These are phyloP conservation scores for Myxozyma melibiosi DNA, from an alignment of 805 yeast species.

Conservation along the genomic window DNA sequence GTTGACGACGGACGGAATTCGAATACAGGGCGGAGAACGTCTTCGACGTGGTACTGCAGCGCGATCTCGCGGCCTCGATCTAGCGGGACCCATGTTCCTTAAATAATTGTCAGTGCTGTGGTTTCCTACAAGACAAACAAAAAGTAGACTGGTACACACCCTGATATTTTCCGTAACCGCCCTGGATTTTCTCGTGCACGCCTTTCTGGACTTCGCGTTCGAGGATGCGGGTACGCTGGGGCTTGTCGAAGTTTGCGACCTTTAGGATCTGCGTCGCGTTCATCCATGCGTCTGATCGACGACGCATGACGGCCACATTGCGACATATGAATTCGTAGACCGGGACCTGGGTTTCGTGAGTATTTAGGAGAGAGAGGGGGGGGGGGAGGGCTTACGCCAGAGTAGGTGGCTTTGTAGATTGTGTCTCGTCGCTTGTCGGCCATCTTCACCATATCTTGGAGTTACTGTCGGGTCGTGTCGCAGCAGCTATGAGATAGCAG, in stretches of 20 bases:
- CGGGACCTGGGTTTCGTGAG: constrained; percentile 41
- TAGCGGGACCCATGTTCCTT: constrained; percentile 93
- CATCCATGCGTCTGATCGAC: constrained; percentile 91
- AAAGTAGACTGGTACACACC: constrained; percentile 55
- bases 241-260: constrained; percentile 92
- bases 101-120: constrained; percentile 38
- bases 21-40: constrained; percentile 64
- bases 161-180: constrained; percentile 96
- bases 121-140: neutral
- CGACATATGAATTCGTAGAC: constrained; percentile 58
- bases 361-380: neutral
- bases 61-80: constrained; percentile 72
- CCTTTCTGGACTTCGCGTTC: constrained; percentile 94
- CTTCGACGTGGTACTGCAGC: constrained; percentile 62
- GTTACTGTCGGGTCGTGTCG: too few relatives aligned
- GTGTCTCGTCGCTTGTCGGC: constrained; percentile 27
- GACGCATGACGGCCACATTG: constrained; percentile 82
- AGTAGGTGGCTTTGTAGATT: constrained; percentile 49
- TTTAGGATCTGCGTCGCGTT: constrained; percentile 95
- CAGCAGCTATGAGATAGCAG: too few relatives aligned
- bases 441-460: constrained; percentile 17
- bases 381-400: constrained; percentile 41
- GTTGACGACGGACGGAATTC: constrained; percentile 60
- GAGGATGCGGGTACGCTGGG: constrained; percentile 86
- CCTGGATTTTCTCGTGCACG: constrained; percentile 89